Conservation (phyloP, 2,329 filamentous ascomycete species). For the Dryadomyces quercivorus region DNA sequence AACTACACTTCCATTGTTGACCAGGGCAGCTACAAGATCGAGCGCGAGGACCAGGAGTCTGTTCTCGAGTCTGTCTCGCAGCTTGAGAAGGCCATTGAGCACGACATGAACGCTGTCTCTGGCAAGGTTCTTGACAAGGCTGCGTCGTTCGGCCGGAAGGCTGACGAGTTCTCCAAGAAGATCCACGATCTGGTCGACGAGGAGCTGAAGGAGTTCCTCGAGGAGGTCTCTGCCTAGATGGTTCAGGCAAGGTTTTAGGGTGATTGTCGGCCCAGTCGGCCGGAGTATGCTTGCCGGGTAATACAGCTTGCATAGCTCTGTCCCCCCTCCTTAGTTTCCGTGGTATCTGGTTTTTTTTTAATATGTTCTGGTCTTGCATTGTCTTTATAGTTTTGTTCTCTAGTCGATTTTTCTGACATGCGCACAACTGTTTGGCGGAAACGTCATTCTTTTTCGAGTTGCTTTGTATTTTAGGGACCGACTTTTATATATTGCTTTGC, state of each 20-base stretch:
- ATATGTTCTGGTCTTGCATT: background rate
- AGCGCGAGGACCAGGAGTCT: conserved; percentile 19
- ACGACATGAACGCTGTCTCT: conserved; percentile 48
- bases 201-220: conserved; percentile 47
- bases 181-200: conserved; percentile 49
- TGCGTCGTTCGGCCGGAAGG: conserved; percentile 41
- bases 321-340: background rate
- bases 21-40: conserved; percentile 52
- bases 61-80: conserved; percentile 37
- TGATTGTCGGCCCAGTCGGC: background rate
- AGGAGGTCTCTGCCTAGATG: conserved; percentile 33
- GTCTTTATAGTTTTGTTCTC: background rate
- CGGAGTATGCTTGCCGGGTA: too few relatives aligned
- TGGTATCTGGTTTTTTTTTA: conserved; percentile 4
- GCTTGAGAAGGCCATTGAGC: conserved; percentile 46
- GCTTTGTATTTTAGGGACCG: conserved; percentile 5
- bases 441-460: background rate
- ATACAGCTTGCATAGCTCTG: background rate
- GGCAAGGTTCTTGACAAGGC: conserved; percentile 43
- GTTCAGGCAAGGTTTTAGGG: background rate
- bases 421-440: conserved; percentile 1
- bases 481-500: background rate
- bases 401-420: conserved; percentile 1
- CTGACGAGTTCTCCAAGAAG: conserved; percentile 50
- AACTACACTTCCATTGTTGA: conserved; percentile 81